These are phyloP conservation scores for Candida broadrunensis DNA, from an alignment of 805 yeast genomes.

Conservation along the genomic window DNA sequence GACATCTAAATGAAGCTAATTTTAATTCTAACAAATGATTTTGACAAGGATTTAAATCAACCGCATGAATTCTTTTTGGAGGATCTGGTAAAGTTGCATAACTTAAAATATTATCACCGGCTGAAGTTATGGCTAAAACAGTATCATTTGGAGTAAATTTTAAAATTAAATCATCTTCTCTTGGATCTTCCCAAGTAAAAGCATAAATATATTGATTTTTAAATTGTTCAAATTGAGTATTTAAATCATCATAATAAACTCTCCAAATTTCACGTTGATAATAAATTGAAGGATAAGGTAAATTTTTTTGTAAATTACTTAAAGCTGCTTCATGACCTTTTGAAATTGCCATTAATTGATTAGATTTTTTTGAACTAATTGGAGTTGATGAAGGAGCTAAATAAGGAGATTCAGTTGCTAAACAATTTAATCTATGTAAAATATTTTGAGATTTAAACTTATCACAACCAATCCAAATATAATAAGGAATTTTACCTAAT, in stretches of 20 bases:
- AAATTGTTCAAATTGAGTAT: conserved; percentile 67
- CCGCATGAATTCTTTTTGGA: conserved; percentile 79
- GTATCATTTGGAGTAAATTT: conserved; percentile 62
- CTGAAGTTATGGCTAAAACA: conserved; percentile 79
- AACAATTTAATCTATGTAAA: conserved; percentile 66
- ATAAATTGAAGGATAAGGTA: conserved; percentile 79
- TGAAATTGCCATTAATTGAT: conserved; percentile 30
- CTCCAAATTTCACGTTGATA: conserved; percentile 78
- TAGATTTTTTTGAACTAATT: conserved; percentile 16
- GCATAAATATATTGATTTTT: conserved; percentile 80
- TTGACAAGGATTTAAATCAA: conserved; percentile 80
- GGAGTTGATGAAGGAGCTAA: conserved; percentile 51
- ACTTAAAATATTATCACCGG: conserved; percentile 77
- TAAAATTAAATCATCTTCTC: conserved; percentile 70
- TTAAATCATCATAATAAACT: conserved; percentile 72
- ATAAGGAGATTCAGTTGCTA: conserved; percentile 82
- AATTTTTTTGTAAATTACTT: conserved; percentile 53
- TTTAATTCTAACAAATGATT: conserved; percentile 78
- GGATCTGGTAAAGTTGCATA: conserved; percentile 71
- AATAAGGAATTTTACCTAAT: conserved; percentile 76
- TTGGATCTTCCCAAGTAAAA: conserved; percentile 89
- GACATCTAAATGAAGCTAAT: conserved; percentile 62
- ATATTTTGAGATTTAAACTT: conserved; percentile 32
- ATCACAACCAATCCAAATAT: conserved; percentile 73
- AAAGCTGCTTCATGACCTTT: conserved; percentile 81